These are phyloP conservation scores for Vigna nakashimae DNA, from an alignment of 306 rosid species.

Conservation along the genomic window DNA sequence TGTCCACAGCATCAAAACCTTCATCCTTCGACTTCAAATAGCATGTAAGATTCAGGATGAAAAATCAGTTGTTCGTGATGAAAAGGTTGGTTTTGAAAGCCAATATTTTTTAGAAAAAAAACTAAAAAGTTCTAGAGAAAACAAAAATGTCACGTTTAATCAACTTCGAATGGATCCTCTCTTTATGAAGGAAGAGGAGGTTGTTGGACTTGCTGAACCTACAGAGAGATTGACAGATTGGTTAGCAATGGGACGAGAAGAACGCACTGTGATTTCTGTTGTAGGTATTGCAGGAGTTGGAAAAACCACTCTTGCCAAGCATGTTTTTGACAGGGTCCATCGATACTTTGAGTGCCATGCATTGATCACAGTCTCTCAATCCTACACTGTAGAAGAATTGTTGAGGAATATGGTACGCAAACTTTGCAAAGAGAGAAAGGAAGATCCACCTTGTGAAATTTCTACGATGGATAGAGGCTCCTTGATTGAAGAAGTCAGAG, in stretches of 20 bases:
- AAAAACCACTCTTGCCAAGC: constrained; percentile 40
- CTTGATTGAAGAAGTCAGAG: background rate
- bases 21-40: background rate
- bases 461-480: background rate
- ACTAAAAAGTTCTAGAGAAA: background rate
- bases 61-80: background rate
- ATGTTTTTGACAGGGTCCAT: background rate
- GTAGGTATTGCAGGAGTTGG: constrained; percentile 36
- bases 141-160: background rate
- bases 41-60: background rate
- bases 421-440: background rate
- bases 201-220: background rate
- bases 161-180: background rate
- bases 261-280: constrained; percentile 17
- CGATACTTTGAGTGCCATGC: background rate
- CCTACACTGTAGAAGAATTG: background rate
- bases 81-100: too few relatives aligned
- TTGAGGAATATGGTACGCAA: background rate
- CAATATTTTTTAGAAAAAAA: background rate
- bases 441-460: too few relatives aligned
- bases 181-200: background rate
- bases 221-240: background rate
- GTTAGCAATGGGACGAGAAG: background rate
- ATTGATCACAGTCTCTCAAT: constrained; percentile 37
- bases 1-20: background rate